Base-by-base conservation (phyloP, 2,329 filamentous ascomycete species). In the Taxawa tesnikishii region DNA sequence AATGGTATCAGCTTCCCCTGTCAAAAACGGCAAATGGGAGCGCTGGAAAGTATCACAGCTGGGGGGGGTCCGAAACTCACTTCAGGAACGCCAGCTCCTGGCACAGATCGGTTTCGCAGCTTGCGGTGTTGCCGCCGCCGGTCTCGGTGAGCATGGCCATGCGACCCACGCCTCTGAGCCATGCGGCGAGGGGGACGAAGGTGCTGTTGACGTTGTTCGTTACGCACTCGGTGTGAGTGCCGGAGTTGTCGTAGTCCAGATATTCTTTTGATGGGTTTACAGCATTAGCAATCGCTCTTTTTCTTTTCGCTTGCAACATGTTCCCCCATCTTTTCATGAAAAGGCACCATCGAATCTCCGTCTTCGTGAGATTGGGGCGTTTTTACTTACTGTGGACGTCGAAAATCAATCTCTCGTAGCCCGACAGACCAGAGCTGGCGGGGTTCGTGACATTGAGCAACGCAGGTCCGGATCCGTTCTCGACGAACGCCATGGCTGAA, bases 361-460 rank as follows among this genome's bases (percentile, higher is more conserved):
- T n/a, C n/a, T n/a, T n/a, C n/a, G n/a, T n/a, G n/a, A n/a, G n/a
- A n/a, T n/a, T n/a, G n/a, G n/a, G n/a, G n/a, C n/a, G n/a, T n/a
- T n/a, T n/a, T n/a, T n/a, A n/a, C n/a, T n/a, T n/a, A n/a, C n/a
- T 46, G 45, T 61, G 56, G 2, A 59, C 51, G 26, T 60, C 56
- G 41, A 58, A 57, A 43, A 60, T 47, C 26, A 52, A 43, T 33
- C 45, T 44, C 35, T 33, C 19, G n/a, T 23, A 23, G 8, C 19
- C 19, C 8, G 19, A 23, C 19, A 23, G n/a, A n/a, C 11, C 24
- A 23, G 31, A 26, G 16, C 31, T 21, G 11, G 19, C 21, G 23
- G 17, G 29, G 14, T 31, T 31, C 5, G 15, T 31, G 16, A 31
- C 29, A 13, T 10, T 31, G 16, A 17, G 18, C 16, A 31, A 13